Percentiles rank a stretch among this genome's conserved stretches.
phyloP scores from a whole-genome alignment of 2,329 filamentous ascomycete genomes.

The Fusarium chlamydosporum region DNA sequence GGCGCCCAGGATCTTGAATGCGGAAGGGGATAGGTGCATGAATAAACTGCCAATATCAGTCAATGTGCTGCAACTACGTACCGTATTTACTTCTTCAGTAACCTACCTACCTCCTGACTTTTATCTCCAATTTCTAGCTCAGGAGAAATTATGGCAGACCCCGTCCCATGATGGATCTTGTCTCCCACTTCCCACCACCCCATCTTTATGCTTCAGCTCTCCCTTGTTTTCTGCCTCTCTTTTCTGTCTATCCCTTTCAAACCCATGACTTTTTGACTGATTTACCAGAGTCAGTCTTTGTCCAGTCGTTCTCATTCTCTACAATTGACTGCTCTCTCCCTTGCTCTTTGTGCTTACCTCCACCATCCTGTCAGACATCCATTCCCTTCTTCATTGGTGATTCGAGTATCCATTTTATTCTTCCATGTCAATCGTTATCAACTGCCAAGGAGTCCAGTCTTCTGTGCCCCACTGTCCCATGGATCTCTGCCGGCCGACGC shows the following conservation, averaged over 20 bases:
- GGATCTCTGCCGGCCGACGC: constrained; percentile 43
- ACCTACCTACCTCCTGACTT: constrained; percentile 7
- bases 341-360: constrained; percentile 10
- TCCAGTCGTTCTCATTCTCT: constrained; percentile 11
- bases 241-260: constrained; percentile 9
- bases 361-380: background rate
- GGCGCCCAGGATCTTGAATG: constrained; percentile 27
- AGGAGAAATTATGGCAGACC: constrained; percentile 14
- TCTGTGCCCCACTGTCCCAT: constrained; percentile 43
- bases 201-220: background rate
- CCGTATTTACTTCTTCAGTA: constrained; percentile 1
- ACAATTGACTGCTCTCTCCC: constrained; percentile 9
- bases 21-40: constrained; percentile 17
- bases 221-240: constrained; percentile 14
- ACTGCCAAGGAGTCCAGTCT: constrained; percentile 19
- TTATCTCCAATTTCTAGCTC: background rate
- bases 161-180: constrained; percentile 13
- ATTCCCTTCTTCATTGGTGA: constrained; percentile 22
- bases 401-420: constrained; percentile 9
- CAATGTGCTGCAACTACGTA: constrained; percentile 4
- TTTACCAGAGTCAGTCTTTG: constrained; percentile 22
- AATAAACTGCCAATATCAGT: constrained; percentile 25
- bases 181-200: constrained; percentile 28
- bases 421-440: constrained; percentile 29
- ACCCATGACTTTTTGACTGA: constrained; percentile 31